These are phyloP conservation scores for Haberlea rhodopensis DNA, from an alignment of 257 asterid genomes.

Conservation along the genomic window DNA sequence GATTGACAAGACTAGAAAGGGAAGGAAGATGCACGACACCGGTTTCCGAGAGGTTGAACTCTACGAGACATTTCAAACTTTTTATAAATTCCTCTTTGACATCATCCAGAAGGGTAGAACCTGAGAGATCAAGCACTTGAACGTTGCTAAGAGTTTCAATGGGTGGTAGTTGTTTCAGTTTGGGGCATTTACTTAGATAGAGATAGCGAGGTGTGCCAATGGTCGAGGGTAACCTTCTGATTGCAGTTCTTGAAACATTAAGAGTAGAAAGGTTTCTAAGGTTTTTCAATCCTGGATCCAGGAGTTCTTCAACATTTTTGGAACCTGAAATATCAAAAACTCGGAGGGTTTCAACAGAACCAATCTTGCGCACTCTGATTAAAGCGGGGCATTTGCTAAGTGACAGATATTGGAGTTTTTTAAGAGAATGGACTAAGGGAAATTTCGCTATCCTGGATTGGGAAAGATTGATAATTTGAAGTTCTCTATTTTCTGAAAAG, in stretches of 20 bases:
- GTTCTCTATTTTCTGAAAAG: conserved; percentile 26
- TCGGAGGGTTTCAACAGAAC: conserved; percentile 19
- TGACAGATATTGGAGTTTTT: conserved; percentile 31
- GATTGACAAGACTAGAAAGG: conserved; percentile 23
- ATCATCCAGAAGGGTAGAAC: conserved; percentile 18
- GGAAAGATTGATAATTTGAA: conserved; percentile 36
- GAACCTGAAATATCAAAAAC: conserved; percentile 44
- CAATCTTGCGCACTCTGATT: conserved; percentile 32
- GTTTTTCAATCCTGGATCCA: conserved; percentile 35
- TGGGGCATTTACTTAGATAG: conserved; percentile 17
- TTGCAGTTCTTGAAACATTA: conserved; percentile 35
- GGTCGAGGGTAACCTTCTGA: conserved; percentile 30
- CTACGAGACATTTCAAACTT: conserved; percentile 8
- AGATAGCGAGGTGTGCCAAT: conserved; percentile 29
- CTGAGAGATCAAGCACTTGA: conserved; percentile 37
- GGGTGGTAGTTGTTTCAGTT: conserved; percentile 30
- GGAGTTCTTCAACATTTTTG: conserved; percentile 30
- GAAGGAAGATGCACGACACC: conserved; percentile 22
- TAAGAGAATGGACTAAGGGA: conserved; percentile 35
- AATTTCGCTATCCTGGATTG: conserved; percentile 25
- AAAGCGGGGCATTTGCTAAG: conserved; percentile 26
- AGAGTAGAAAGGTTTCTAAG: conserved; percentile 25
- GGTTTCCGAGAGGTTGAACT: conserved; percentile 40
- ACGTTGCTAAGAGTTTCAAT: conserved; percentile 19
- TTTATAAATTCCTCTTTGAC: conserved; percentile 23